Conservation (phyloP, 331 rosid species). For the Cydonia oblonga region DNA sequence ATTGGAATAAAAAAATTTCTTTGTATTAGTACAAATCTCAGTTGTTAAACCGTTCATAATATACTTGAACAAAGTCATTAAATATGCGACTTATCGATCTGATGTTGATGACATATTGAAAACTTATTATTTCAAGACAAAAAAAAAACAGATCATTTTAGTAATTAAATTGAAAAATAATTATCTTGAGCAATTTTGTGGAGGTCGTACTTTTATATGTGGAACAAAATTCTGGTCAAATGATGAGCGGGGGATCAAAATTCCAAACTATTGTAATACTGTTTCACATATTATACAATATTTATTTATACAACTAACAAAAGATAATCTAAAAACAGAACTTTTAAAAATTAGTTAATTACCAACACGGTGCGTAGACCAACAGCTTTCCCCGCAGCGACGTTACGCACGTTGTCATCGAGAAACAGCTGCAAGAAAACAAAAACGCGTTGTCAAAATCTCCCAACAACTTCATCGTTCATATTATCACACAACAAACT, state of each 20-base stretch:
- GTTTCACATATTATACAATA: background rate
- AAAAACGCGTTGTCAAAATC: background rate
- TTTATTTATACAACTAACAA: background rate
- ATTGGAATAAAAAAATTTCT: too few relatives aligned
- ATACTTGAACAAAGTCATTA: background rate
- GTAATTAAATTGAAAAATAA: background rate
- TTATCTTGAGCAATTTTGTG: too few relatives aligned
- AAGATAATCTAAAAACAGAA: background rate
- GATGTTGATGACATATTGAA: background rate
- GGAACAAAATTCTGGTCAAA: background rate
- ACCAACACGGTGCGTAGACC: conserved; percentile 83
- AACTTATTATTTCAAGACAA: background rate
- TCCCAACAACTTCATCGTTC: background rate
- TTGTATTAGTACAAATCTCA: too few relatives aligned
- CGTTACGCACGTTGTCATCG: conserved; percentile 57
- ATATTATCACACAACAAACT: background rate
- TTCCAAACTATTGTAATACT: too few relatives aligned
- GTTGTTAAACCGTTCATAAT: too few relatives aligned
- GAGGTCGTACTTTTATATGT: background rate
- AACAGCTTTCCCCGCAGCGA: conserved; percentile 59
- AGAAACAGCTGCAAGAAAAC: conserved; percentile 53
- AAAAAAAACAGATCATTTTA: too few relatives aligned
- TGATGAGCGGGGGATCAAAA: background rate
- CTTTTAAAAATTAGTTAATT: background rate
- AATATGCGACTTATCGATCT: background rate